Evolutionary conservation across 495 filamentous ascomycete genomes (phyloP), one percentile per base, ranked within the genome.

Genomic region (Staphylotrichum longicolle): DNA sequence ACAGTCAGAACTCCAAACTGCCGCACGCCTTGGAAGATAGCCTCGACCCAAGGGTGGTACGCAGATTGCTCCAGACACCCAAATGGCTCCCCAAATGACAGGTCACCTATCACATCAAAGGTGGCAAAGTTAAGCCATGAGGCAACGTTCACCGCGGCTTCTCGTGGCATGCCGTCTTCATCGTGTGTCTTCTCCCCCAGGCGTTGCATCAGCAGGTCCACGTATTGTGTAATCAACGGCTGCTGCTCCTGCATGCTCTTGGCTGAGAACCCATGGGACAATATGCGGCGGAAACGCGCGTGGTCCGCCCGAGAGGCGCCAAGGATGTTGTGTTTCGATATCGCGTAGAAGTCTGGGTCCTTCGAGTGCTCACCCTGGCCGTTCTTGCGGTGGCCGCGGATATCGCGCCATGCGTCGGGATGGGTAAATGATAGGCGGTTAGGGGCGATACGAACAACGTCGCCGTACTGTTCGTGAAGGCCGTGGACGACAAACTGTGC

Each of bases 81-180:
- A 58, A 88, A 83, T 0, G 84, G 69, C 46, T 82, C 76, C 0
- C 83, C 85, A 57, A 86, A 84, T 0, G 77, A 73, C 5, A 88
- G 66, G 61, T 86, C 82, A 0, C 84, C 83, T 47, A 86, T 83
- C 20, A 86, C 72, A 58, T 86, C 84, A 57, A 86, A 87, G 0
- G 83, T 85, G 10, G 74, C 75, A 40, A 70, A 85, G 50, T 84
- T 85, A 59, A 76, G 81, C 83, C 83, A 86, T 9, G 77, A 64
- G 3, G 62, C 60, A 61, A 81, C 64, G 30, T 79, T 64, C 3
- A 72, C 65, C 10, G 60, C 53, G 3, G n/a, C 50, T 3, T 48
- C 33, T 5, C 5, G 12, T 5, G 27, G 4, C 41, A 37, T 11
- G 11, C 60, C 65, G 0, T 27, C 12, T 47, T 37, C 9, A 20